Percentiles rank a stretch among this genome's conserved stretches.
Conservation (phyloP, 2,329 filamentous ascomycete species). For the Raffaelea albimanens region DNA sequence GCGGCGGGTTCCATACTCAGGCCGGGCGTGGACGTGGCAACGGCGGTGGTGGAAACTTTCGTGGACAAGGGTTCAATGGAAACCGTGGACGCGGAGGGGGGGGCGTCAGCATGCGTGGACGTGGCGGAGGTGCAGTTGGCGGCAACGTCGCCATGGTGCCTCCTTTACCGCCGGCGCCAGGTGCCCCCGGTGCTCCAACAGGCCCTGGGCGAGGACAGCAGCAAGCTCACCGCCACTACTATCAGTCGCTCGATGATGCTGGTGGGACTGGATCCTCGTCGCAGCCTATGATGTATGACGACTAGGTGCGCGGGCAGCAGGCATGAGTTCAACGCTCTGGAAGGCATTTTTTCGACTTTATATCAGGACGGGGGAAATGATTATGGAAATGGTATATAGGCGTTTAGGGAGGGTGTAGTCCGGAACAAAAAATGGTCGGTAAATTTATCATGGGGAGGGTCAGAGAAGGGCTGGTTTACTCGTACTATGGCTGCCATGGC, state of each 20-base stretch:
- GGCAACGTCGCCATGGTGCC: not conserved
- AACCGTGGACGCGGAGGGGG: not conserved
- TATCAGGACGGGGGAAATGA: no score
- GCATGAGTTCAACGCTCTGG: no score
- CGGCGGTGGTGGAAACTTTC: not conserved
- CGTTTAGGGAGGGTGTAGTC: no score
- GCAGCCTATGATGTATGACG: not conserved
- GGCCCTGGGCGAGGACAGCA: not conserved
- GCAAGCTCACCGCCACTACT: not conserved
- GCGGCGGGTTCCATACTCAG: no score
- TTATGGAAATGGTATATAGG: no score
- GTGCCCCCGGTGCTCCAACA: not conserved
- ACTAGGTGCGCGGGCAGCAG: not conserved
- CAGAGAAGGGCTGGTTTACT: no score
- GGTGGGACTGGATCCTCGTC: not conserved
- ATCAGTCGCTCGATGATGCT: not conserved
- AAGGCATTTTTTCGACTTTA: no score
- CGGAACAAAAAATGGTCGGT: no score
- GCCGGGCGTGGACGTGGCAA: not conserved
- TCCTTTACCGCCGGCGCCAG: no score
- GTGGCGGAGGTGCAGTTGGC: not conserved
- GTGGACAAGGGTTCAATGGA: not conserved
- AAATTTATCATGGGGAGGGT: no score
- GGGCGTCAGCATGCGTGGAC: not conserved
- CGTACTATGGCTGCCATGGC: no score